Evolutionary conservation across 169 alveolate species (phyloP).

Genomic region (Babesia gibsoni): DNA sequence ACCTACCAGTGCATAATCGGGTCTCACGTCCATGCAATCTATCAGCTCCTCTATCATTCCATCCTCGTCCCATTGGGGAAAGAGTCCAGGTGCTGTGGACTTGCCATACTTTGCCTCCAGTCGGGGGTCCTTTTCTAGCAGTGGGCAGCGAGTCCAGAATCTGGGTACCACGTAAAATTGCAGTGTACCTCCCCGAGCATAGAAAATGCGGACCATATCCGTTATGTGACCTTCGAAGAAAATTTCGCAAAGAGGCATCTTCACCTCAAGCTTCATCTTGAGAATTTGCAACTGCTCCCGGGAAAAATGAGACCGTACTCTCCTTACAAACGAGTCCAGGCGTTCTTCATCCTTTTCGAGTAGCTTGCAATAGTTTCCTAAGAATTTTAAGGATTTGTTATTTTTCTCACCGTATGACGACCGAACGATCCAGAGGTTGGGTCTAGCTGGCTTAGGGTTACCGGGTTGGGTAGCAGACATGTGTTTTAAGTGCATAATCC

Average conservation of each 20-base stretch:
- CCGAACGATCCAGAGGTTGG: constrained; percentile 60
- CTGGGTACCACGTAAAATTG: constrained; percentile 66
- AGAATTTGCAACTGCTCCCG: constrained; percentile 44
- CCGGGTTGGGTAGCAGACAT: constrained; percentile 55
- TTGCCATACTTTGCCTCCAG: constrained; percentile 71
- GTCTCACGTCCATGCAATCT: constrained; percentile 67
- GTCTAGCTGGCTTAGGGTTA: constrained; percentile 10
- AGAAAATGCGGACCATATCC: constrained; percentile 65
- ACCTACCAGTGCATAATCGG: constrained; percentile 63
- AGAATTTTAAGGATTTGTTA: not conserved
- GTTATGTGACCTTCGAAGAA: constrained; percentile 68
- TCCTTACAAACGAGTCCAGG: constrained; percentile 56
- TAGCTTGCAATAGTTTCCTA: constrained; percentile 74
- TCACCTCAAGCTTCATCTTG: constrained; percentile 53
- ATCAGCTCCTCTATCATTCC: constrained; percentile 71
- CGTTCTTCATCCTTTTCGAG: constrained; percentile 62
- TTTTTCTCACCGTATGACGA: constrained; percentile 19
- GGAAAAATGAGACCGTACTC: constrained; percentile 48
- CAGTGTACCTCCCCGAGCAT: constrained; percentile 73
- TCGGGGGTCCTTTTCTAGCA: constrained; percentile 70
- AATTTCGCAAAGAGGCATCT: constrained; percentile 73
- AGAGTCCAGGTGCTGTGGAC: constrained; percentile 70
- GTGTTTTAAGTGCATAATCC: constrained; percentile 40
- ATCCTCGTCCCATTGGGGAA: constrained; percentile 74
- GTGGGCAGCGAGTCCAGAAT: constrained; percentile 65